Conservation (phyloP, 2,329 filamentous ascomycete genomes). For the Trichothecium sympodiale region DNA sequence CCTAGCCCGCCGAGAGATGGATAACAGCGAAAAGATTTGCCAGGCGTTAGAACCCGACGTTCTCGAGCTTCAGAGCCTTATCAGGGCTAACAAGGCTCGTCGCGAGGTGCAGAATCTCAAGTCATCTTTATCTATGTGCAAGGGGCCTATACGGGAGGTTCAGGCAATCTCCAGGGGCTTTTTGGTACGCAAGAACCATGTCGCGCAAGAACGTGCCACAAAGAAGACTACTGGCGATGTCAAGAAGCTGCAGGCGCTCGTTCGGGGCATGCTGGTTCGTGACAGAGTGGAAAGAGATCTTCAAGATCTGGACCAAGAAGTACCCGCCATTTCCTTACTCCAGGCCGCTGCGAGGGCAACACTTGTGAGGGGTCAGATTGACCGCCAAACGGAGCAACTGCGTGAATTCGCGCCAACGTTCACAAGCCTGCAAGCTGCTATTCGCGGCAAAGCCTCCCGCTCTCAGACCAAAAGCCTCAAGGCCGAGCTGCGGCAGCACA, state of each 20-base stretch:
- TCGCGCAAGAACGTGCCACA: slow-evolving; percentile 45
- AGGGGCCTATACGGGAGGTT: slow-evolving; percentile 53
- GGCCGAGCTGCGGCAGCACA: slow-evolving; percentile 34
- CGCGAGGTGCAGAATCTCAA: slow-evolving; percentile 43
- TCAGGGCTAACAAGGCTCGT: slow-evolving; percentile 57
- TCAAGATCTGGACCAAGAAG: slow-evolving; percentile 38
- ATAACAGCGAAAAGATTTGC: slow-evolving; percentile 55
- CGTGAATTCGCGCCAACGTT: slow-evolving; percentile 36
- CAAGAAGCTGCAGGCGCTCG: slow-evolving; percentile 51
- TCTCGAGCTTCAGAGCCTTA: slow-evolving; percentile 70
- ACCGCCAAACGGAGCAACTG: slow-evolving; percentile 38
- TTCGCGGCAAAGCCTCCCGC: slow-evolving; percentile 38
- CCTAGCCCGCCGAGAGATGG: slow-evolving; percentile 54
- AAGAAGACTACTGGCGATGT: slow-evolving; percentile 39
- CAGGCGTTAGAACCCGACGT: slow-evolving; percentile 61
- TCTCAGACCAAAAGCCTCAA: slow-evolving; percentile 31
- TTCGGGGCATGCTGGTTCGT: slow-evolving; percentile 56
- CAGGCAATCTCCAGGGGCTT: slow-evolving; percentile 58
- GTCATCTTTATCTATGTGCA: slow-evolving; percentile 50
- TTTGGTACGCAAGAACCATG: slow-evolving; percentile 47
- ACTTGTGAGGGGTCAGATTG: slow-evolving; percentile 44
- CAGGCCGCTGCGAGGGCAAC: slow-evolving; percentile 58
- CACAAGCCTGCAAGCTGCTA: slow-evolving; percentile 29
- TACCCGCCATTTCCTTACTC: slow-evolving; percentile 39
- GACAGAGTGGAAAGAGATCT: slow-evolving; percentile 42